Base-by-base conservation (phyloP, 805 yeast species). In the Suhomyces prunicola region DNA sequence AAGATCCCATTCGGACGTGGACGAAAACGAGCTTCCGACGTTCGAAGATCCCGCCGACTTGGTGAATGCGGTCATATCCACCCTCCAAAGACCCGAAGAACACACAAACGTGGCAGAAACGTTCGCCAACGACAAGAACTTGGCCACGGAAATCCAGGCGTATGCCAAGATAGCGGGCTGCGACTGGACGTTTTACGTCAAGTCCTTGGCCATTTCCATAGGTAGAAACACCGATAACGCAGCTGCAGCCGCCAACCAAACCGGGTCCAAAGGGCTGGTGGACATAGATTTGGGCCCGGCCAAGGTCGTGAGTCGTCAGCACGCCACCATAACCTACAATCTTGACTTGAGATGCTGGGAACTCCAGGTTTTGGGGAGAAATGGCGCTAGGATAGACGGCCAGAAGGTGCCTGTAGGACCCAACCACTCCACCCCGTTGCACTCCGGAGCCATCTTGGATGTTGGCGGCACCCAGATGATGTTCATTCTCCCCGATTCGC, bases 391-490 rank as follows among this genome's bases (percentile, higher is more conserved):
- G 62, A 84, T 94, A 24, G 97, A 94, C 72, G 88, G 90, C 29
- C 71, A 68, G n/a, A 74, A 82, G 60, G 69, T 79, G 42, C 77
- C 80, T 2, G 71, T 80, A 31, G 86, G 85, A 5, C 70, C 78
- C 5, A 60, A 70, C 41, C 69, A 74, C 5, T 76, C 84, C 3
- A 79, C 86, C 12, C 79, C 85, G 10, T 78, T 94, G 52, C 79
- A 81, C 50, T 86, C 96, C 1, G 99, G 99, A n/a, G 88, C 93
- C 42, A 84, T 94, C 15, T 71, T 94, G 53, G 99, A 94, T 63
- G 85, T 94, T 46, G 98, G 98, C 15, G 97, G 97, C 5, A 91
- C 97, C 9, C 98, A 94, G 71, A 94, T 94, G 98, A 93, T 94
- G 96, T 94, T 94, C 66, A 94, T 94, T 39, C 76, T 94, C 59